These are phyloP conservation scores for Limonium bicolor DNA, from an alignment of 148 eudicot genomes.

Conservation along the genomic window DNA sequence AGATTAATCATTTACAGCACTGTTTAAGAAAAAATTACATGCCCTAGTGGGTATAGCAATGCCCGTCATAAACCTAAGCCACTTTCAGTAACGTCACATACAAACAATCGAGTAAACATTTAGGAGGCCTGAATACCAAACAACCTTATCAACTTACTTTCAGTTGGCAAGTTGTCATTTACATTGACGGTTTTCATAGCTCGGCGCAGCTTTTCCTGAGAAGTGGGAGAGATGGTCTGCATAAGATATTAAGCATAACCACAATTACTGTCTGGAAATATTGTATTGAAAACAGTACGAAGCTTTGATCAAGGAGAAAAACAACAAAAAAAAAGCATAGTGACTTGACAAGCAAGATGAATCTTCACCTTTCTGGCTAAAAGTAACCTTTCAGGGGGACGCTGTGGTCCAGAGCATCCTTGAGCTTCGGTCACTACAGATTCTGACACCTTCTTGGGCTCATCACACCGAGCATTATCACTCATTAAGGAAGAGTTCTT, in stretches of 20 bases:
- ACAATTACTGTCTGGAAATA: neutral
- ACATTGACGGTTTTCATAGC: constrained; percentile 40
- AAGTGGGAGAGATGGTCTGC: constrained; percentile 73
- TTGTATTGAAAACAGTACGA: neutral
- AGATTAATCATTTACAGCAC: no score
- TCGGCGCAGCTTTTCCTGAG: constrained; percentile 53
- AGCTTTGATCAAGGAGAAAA: constrained; percentile 1
- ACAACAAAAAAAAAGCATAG: neutral
- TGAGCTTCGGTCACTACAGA: constrained; percentile 9
- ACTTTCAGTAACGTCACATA: no score
- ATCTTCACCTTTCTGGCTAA: constrained; percentile 58
- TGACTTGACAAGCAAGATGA: neutral
- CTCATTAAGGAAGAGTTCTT: neutral
- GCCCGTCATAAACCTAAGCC: no score
- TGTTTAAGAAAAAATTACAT: no score
- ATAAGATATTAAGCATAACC: constrained; percentile 4
- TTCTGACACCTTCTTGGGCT: constrained; percentile 8
- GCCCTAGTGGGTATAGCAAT: no score
- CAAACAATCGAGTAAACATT: no score
- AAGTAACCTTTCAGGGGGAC: constrained; percentile 57
- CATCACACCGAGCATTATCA: constrained; percentile 4
- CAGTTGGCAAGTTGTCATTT: constrained; percentile 10
- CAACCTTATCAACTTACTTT: constrained; percentile 33
- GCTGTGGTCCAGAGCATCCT: constrained; percentile 10
- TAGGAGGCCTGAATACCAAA: no score